These are phyloP conservation scores for Cadophora gregata DNA, from an alignment of 2,329 filamentous ascomycete genomes.

Conservation along the genomic window DNA sequence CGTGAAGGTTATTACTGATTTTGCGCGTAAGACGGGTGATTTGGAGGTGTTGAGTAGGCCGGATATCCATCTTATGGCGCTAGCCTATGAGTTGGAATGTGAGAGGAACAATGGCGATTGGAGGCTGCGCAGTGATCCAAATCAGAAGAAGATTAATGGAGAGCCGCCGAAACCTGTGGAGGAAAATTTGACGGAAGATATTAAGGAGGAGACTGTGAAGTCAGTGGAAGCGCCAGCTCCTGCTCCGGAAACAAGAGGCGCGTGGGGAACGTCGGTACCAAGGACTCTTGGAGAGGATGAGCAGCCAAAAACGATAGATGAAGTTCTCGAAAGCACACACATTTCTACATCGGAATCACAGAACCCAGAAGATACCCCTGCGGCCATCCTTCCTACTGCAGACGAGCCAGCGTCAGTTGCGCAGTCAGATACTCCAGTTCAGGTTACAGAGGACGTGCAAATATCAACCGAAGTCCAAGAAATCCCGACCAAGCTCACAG, in stretches of 20 bases:
- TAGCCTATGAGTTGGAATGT: constrained; percentile 94
- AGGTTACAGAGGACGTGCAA: not conserved
- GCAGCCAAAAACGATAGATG: constrained; percentile 12
- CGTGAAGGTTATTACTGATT: constrained; percentile 79
- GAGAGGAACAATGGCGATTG: constrained; percentile 90
- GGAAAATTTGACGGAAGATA: constrained; percentile 7
- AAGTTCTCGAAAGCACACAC: constrained; percentile 24
- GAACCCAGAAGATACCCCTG: not conserved
- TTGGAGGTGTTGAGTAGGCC: constrained; percentile 84
- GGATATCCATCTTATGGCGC: constrained; percentile 86
- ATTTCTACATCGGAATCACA: constrained; percentile 15
- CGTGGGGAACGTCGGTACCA: constrained; percentile 38
- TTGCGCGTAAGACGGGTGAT: constrained; percentile 89
- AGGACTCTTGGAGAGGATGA: not conserved
- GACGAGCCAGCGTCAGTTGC: not conserved
- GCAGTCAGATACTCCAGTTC: not conserved
- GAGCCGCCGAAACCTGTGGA: constrained; percentile 50
- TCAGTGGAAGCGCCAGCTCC: constrained; percentile 13
- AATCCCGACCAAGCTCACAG: not conserved
- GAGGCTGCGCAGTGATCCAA: constrained; percentile 78
- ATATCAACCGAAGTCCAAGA: not conserved
- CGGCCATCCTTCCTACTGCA: not conserved
- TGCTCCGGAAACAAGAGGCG: constrained; percentile 35
- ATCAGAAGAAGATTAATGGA: constrained; percentile 79
- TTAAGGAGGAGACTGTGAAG: constrained; percentile 23